Conservation (phyloP, 1,284 basidiomycete genomes). For the Cryptococcus sp. region DNA sequence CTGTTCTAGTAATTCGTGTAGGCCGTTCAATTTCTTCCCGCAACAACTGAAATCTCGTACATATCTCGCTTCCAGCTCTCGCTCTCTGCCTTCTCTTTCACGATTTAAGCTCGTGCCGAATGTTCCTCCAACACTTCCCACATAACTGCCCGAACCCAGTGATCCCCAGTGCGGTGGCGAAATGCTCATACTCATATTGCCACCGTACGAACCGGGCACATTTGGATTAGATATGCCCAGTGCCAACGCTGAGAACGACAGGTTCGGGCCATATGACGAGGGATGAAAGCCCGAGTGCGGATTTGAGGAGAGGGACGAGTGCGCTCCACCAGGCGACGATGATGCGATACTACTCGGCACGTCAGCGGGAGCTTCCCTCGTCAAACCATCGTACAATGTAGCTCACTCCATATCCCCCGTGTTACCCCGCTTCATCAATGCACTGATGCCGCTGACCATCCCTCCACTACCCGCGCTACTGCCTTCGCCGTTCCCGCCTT, state of each 20-base stretch:
- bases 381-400: neutral
- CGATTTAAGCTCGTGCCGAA: slow-evolving; percentile 44
- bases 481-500: slow-evolving; percentile 7
- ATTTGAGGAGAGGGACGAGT: slow-evolving; percentile 18
- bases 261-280: slow-evolving; percentile 35
- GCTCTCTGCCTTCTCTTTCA: slow-evolving; percentile 42
- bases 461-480: slow-evolving; percentile 3
- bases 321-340: slow-evolving; percentile 9
- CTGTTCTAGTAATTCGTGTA: slow-evolving; percentile 55
- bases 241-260: slow-evolving; percentile 35
- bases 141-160: slow-evolving; percentile 33
- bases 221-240: slow-evolving; percentile 31
- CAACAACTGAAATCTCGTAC: slow-evolving; percentile 54
- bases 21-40: slow-evolving; percentile 48
- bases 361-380: neutral
- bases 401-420: slow-evolving; percentile 15
- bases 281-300: slow-evolving; percentile 39
- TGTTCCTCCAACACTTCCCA: slow-evolving; percentile 38
- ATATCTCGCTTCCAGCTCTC: slow-evolving; percentile 53
- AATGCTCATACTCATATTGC: slow-evolving; percentile 46
- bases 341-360: slow-evolving; percentile 9
- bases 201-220: slow-evolving; percentile 29
- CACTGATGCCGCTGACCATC: slow-evolving; percentile 14
- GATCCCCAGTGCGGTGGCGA: slow-evolving; percentile 46
- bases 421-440: slow-evolving; percentile 13